Conservation (phyloP, 83 land plant genomes). For the Picea abies region DNA sequence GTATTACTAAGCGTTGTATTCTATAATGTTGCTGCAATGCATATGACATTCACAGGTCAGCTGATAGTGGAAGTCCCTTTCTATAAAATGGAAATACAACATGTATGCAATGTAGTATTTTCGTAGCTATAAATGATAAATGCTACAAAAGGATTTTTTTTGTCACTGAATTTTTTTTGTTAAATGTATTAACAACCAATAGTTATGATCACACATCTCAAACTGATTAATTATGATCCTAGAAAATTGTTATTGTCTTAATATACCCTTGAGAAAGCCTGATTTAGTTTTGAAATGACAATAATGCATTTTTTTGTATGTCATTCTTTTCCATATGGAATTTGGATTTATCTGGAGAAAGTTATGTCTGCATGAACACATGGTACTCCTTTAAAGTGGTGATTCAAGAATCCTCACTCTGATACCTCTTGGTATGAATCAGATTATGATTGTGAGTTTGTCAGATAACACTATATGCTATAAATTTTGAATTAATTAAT, state of each 20-base stretch:
- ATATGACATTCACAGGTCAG: not conserved
- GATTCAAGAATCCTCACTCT: too few species aligned
- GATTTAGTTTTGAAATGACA: not conserved
- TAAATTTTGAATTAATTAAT: not conserved
- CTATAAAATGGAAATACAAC: not conserved
- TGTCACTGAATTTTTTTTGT: not conserved
- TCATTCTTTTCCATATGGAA: not conserved
- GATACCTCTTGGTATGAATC: too few species aligned
- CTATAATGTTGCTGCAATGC: conserved; percentile 2
- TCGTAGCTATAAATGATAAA: not conserved
- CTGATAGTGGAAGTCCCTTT: conserved; percentile 8
- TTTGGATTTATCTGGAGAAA: too few species aligned
- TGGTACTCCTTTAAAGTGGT: too few species aligned
- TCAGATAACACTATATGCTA: not conserved
- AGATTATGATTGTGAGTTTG: not conserved
- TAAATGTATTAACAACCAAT: too few species aligned
- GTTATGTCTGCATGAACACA: too few species aligned
- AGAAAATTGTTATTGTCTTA: not conserved
- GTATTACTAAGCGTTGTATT: too few species aligned
- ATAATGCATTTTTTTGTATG: not conserved
- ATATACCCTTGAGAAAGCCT: too few species aligned
- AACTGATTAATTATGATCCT: not conserved
- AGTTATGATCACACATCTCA: not conserved
- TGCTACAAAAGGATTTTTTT: not conserved
- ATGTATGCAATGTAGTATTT: not conserved